These are phyloP conservation scores for Malassezia yamatoensis DNA, from an alignment of 1,284 basidiomycete genomes.

Conservation along the genomic window DNA sequence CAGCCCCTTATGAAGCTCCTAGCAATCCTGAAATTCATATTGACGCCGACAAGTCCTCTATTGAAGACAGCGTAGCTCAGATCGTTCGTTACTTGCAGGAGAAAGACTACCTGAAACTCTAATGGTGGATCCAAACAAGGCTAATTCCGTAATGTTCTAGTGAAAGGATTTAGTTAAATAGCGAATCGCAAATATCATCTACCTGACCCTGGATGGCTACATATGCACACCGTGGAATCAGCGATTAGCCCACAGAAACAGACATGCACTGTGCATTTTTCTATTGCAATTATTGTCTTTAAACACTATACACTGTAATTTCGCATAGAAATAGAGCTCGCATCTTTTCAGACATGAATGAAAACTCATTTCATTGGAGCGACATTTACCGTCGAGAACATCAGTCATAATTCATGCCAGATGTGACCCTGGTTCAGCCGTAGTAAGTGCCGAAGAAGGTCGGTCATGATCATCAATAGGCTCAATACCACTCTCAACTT, in stretches of 20 bases:
- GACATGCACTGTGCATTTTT: no score
- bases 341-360: no score
- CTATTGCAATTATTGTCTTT: no score
- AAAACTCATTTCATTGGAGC: neutral
- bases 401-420: neutral
- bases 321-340: no score
- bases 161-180: no score
- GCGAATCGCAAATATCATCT: no score
- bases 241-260: no score
- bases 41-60: slow-evolving; percentile 69
- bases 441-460: neutral
- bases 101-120: slow-evolving; percentile 48
- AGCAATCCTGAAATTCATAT: slow-evolving; percentile 81
- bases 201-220: no score
- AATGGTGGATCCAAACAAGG: neutral
- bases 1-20: slow-evolving; percentile 91
- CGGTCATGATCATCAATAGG: no score
- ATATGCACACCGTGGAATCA: no score
- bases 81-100: slow-evolving; percentile 72
- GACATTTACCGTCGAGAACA: neutral
- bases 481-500: neutral
- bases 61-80: slow-evolving; percentile 66
- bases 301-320: no score
- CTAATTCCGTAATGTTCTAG: no score
- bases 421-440: neutral